Evolutionary conservation across 73 alveolate species (phyloP), one percentile per base, ranked within the genome.

Genomic region (Durusdinium trenchii): DNA sequence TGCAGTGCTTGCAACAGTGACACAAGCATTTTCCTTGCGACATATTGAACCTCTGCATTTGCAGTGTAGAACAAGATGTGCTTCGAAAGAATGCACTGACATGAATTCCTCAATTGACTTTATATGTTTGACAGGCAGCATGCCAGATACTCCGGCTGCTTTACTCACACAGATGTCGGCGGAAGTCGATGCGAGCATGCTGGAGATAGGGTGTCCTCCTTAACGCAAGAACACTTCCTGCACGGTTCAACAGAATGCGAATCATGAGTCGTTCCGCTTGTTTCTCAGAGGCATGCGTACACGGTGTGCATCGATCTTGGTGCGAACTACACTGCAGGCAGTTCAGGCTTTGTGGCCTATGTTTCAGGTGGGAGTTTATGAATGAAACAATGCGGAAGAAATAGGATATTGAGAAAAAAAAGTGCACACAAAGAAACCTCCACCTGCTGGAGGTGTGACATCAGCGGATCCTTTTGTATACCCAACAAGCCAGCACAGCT

Each of bases 381-480:
- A 38, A 20, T 73, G 6, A 2, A 10, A 10, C 73, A 23, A 2
- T 32, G 30, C 73, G 73, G 73, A 60, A 60, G 73, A 23, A 23
- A 60, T 1, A 60, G 73, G 30, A 60, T 60, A 23, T 2, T 23
- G 0, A 60, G 30, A 60, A 23, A 23, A 23, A 1, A 60, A 60
- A 60, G 30, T 60, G n/a, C n/a, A 23, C 18, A 60, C n/a, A 60
- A 60, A 60, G 73, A 60, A 60, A 60, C 30, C n/a, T n/a, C 73
- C 18, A 14, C 61, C 9, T n/a, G 3, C 47, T 38, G 45, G 48
- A 81, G 91, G 91, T 46, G 47, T 81, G 69, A 81, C 45, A 45
- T 14, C 91, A 2, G 91, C 91, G 32, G 91, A 81, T 81, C 46
- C 91, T 67, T 81, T 46, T 46, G 91, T 81, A 4, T 81, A 81